A percentile compares a stretch with the other conserved stretches of the same genome.
Evolutionary conservation across 257 asterid species (phyloP).

Genomic region (Penstemon barbatus): DNA sequence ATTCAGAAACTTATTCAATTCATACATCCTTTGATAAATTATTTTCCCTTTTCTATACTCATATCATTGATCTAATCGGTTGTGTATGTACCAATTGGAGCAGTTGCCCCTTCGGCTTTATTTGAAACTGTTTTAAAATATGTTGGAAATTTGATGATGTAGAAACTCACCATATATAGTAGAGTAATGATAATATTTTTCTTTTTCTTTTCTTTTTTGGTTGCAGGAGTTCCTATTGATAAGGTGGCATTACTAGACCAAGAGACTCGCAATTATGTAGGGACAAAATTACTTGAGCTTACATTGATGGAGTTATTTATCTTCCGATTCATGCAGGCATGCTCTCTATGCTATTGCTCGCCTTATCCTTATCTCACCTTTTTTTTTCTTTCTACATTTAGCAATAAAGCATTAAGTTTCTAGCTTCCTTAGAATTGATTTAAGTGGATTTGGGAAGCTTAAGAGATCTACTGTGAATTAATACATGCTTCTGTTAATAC

Average conservation of each 20-base stretch:
- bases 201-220: neutral
- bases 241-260: slow-evolving; percentile 76
- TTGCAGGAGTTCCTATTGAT: slow-evolving; percentile 85
- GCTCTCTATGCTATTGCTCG: slow-evolving; percentile 28
- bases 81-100: neutral
- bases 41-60: slow-evolving; percentile 1
- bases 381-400: slow-evolving; percentile 12
- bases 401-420: no score
- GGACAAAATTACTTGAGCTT: slow-evolving; percentile 80
- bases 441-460: no score
- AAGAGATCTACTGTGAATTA: no score
- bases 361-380: neutral
- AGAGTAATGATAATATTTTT: slow-evolving; percentile 15
- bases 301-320: slow-evolving; percentile 77
- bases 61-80: neutral
- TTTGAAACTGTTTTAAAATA: neutral
- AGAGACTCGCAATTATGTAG: slow-evolving; percentile 83
- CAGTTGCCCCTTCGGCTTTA: slow-evolving; percentile 8
- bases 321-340: slow-evolving; percentile 95
- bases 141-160: slow-evolving; percentile 4
- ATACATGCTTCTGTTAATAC: no score
- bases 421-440: neutral
- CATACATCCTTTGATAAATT: neutral
- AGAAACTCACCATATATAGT: slow-evolving; percentile 8
- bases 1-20: neutral